Conservation (phyloP, 2,329 filamentous ascomycete species). For the Penicillium sp. region DNA sequence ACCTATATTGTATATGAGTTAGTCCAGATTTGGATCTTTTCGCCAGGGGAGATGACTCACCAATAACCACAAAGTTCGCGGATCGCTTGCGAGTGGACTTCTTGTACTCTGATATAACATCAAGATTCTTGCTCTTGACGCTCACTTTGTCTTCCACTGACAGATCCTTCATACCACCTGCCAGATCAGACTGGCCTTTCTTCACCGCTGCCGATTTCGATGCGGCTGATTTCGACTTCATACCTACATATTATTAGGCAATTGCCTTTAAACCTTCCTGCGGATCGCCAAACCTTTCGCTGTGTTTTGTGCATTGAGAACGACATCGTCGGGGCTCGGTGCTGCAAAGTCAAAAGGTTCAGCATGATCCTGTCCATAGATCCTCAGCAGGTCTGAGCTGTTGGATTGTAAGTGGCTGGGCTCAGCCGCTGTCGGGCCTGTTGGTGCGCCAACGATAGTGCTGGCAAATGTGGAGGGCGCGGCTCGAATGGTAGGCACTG, state of each 20-base stretch:
- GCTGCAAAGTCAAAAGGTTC: constrained; percentile 65
- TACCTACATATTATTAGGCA: constrained; percentile 46
- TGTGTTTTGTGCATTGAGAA: constrained; percentile 73
- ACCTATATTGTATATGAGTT: constrained; percentile 52
- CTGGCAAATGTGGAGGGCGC: constrained; percentile 52
- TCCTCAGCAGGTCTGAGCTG: constrained; percentile 35
- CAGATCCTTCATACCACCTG: constrained; percentile 49
- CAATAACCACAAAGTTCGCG: constrained; percentile 89
- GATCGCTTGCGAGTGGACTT: constrained; percentile 73
- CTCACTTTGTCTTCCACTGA: constrained; percentile 52
- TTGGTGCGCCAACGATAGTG: constrained; percentile 38
- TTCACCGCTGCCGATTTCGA: constrained; percentile 42
- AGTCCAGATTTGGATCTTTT: constrained; percentile 8
- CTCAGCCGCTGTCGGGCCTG: constrained; percentile 27
- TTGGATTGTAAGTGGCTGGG: constrained; percentile 35
- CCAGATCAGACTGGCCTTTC: constrained; percentile 45
- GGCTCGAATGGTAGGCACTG: constrained; percentile 39
- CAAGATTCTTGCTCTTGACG: constrained; percentile 71
- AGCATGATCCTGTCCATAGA: constrained; percentile 43
- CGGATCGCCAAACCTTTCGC: constrained; percentile 69
- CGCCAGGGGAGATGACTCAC: constrained; percentile 48
- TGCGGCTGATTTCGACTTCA: constrained; percentile 43
- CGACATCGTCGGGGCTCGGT: constrained; percentile 88
- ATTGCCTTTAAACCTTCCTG: constrained; percentile 32
- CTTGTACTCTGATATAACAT: constrained; percentile 78